Percentiles rank a stretch among this genome's conserved stretches.
phyloP scores from a whole-genome alignment of 2,329 filamentous ascomycete genomes.

The Metarhizium brunneum region DNA sequence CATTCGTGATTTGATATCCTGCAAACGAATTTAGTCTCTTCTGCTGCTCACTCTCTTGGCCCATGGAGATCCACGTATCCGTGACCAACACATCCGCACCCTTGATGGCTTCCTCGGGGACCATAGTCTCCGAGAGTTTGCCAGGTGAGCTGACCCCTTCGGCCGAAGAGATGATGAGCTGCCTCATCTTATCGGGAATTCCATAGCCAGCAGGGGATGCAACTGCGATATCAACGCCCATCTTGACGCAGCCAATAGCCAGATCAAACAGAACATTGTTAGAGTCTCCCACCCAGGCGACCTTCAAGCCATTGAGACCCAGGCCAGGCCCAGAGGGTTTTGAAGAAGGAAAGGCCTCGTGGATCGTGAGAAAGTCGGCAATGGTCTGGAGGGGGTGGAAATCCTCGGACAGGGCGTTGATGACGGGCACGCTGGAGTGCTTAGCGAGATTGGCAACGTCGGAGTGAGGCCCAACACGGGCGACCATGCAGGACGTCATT shows the following conservation, averaged over 20 bases:
- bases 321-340: slow-evolving; percentile 34
- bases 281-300: slow-evolving; percentile 93
- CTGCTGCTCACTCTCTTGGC: slow-evolving; percentile 77
- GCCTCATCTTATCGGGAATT: slow-evolving; percentile 66
- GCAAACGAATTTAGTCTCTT: slow-evolving; percentile 71
- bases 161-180: slow-evolving; percentile 59
- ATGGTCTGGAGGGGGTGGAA: slow-evolving; percentile 93
- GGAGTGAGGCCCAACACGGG: slow-evolving; percentile 67
- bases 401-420: slow-evolving; percentile 80
- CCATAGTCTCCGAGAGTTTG: slow-evolving; percentile 62
- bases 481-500: slow-evolving; percentile 78
- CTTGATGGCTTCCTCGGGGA: slow-evolving; percentile 79
- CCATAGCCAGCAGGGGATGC: slow-evolving; percentile 79
- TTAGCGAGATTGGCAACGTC: slow-evolving; percentile 63
- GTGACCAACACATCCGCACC: slow-evolving; percentile 85
- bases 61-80: slow-evolving; percentile 98
- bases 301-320: slow-evolving; percentile 73
- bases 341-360: slow-evolving; percentile 59
- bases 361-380: slow-evolving; percentile 85
- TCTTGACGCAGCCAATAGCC: slow-evolving; percentile 77
- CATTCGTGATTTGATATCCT: slow-evolving; percentile 85
- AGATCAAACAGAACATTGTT: slow-evolving; percentile 97
- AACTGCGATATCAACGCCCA: slow-evolving; percentile 77
- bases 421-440: slow-evolving; percentile 69
- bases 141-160: slow-evolving; percentile 49